Evolutionary conservation across 352 stramenopile genomes (phyloP).

Genomic region (Phytophthora crassamura): DNA sequence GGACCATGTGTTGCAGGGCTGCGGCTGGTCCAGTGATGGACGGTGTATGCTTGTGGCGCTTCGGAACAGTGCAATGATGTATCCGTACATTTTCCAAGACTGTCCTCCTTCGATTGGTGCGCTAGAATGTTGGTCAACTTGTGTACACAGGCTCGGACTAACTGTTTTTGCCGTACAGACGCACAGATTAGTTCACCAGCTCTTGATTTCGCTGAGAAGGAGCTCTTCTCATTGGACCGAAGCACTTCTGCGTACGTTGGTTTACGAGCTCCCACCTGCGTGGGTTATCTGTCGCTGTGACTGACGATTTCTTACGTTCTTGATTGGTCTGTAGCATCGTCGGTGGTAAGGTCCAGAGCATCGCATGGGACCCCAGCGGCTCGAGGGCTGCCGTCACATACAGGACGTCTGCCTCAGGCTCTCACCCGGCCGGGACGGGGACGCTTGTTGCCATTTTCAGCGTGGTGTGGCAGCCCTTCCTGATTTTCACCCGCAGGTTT

Average conservation of each 20-base stretch:
- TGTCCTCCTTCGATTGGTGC: constrained; percentile 68
- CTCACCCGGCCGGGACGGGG: constrained; percentile 40
- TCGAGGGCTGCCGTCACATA: constrained; percentile 76
- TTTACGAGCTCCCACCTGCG: background rate
- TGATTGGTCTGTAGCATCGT: constrained; percentile 47
- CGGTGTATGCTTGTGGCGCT: constrained; percentile 71
- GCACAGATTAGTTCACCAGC: constrained; percentile 75
- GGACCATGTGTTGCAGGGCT: constrained; percentile 44
- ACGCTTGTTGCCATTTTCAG: constrained; percentile 77
- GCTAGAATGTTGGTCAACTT: background rate
- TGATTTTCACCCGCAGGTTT: constrained; percentile 78
- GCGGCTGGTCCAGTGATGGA: constrained; percentile 77
- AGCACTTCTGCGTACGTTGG: constrained; percentile 59
- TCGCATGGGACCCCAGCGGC: constrained; percentile 77
- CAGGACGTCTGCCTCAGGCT: constrained; percentile 23
- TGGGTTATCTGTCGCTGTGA: background rate
- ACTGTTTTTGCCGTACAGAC: constrained; percentile 36
- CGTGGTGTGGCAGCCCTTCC: constrained; percentile 71
- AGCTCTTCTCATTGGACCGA: constrained; percentile 68
- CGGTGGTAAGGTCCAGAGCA: constrained; percentile 59
- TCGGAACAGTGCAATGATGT: constrained; percentile 62
- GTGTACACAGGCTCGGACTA: background rate
- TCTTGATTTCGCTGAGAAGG: constrained; percentile 72
- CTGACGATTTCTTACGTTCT: background rate
- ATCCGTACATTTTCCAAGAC: constrained; percentile 74